Base-by-base conservation (phyloP, 176 grass and related monocot species). In the Dendrocalamus sinicus region DNA sequence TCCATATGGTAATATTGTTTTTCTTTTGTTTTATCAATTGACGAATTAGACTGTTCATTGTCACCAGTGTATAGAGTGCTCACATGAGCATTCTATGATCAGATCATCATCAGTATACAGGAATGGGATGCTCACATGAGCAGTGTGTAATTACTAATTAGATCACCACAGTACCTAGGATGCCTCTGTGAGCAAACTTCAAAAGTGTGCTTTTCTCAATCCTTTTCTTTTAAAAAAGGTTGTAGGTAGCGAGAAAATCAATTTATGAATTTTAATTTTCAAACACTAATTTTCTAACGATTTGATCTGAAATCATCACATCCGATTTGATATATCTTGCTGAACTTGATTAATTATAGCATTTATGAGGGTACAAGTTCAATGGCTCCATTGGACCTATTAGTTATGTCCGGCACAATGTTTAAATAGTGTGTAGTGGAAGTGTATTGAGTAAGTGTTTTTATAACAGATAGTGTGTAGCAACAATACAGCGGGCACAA, bases 1-100 rank as follows among this genome's bases (percentile, higher is more conserved):
- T 99, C 73, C 89, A 96, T 62, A 94, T 91, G 92, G 97, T 99
- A 94, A 68, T 85, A 67, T 72, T 80, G 15, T 19, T 54, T 24
- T 22, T 66, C 15, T 64, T 59, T 22, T 51, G 7, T 65, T 91
- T 3, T 62, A 22, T 82, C 40, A 37, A 19, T 60, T 62, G 11
- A 53, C 12, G 9, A 41, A 59, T 67, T 68, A 40, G 52, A 59
- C 39, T 44, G 0, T 66, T 11, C 10, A 37, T 37, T 44, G 0
- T 61, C 37, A 79, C 45, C 55, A 32, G 6, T 46, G 47, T 26
- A 24, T 67, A 85, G 22, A 44, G 76, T 85, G 41, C 8, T 82
- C 45, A 11, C 30, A 48, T 24, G 58, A 59, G 39, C 59, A 58
- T 84, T 53, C 6, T 35, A 51, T 80, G 19, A 72, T 79, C 19